These are phyloP conservation scores for Eutrema japonicum DNA, from an alignment of 345 rosid genomes.

Conservation along the genomic window DNA sequence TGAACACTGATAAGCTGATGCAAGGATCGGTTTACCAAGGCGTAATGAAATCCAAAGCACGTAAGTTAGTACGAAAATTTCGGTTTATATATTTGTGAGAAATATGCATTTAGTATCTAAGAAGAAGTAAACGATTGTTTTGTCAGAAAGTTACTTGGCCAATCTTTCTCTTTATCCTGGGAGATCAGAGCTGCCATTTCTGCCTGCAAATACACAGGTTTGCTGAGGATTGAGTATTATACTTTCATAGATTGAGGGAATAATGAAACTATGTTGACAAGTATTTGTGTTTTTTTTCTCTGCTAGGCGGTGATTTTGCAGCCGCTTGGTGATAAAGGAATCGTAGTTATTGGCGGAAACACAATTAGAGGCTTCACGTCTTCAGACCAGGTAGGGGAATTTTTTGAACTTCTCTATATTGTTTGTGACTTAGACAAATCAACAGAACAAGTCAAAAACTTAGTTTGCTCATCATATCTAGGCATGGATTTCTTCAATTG, in stretches of 20 bases:
- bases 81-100: not conserved
- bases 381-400: conserved; percentile 76
- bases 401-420: not conserved
- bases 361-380: conserved; percentile 85
- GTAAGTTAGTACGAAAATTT: conserved; percentile 53
- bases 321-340: conserved; percentile 84
- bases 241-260: not conserved
- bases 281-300: conserved; percentile 21
- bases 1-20: conserved; percentile 63
- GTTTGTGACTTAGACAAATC: not conserved
- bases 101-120: not conserved
- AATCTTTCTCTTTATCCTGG: conserved; percentile 92
- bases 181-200: conserved; percentile 83
- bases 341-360: conserved; percentile 81
- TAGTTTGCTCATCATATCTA: conserved; percentile 41
- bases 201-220: conserved; percentile 88
- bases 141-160: conserved; percentile 87
- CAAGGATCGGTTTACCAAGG: conserved; percentile 72
- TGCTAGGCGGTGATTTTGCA: conserved; percentile 88
- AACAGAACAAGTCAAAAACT: not conserved
- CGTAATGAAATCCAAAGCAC: conserved; percentile 73
- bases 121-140: not conserved
- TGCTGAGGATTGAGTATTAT: not conserved
- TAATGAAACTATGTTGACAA: not conserved
- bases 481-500: conserved; percentile 85